Evolutionary conservation across 2,329 filamentous ascomycete species (phyloP).

Genomic region (Ramichloridium luteum): DNA sequence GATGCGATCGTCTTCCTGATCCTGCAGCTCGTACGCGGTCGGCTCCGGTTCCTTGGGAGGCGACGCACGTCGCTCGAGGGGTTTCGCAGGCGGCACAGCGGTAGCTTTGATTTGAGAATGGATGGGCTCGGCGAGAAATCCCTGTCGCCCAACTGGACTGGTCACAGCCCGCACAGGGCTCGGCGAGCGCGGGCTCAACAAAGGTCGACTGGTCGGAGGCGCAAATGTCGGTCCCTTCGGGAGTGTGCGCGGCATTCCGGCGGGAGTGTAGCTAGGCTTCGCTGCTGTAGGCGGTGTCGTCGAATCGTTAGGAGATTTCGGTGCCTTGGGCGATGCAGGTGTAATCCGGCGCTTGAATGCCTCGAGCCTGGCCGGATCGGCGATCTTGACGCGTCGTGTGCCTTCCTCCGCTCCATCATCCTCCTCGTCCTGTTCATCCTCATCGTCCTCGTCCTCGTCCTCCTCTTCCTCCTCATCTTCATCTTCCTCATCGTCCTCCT

Average conservation of each 20-base stretch:
- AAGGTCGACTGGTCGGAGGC: constrained; percentile 28
- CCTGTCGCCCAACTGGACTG: constrained; percentile 26
- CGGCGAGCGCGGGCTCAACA: constrained; percentile 52
- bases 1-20: constrained; percentile 59
- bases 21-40: constrained; percentile 40
- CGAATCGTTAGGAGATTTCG: constrained; percentile 5
- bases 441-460: constrained; percentile 18
- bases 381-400: constrained; percentile 28
- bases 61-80: constrained; percentile 20
- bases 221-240: constrained; percentile 42
- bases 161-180: constrained; percentile 54
- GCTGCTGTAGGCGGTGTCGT: constrained; percentile 7
- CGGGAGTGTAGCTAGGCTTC: constrained; percentile 24
- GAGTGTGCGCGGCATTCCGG: constrained; percentile 16
- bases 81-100: constrained; percentile 22
- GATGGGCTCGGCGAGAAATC: constrained; percentile 6
- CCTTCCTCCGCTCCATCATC: constrained; percentile 26
- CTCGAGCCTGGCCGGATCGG: constrained; percentile 13
- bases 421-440: constrained; percentile 26
- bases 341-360: constrained; percentile 17
- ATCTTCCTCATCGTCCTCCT: constrained; percentile 24
- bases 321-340: constrained; percentile 14
- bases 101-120: constrained; percentile 20
- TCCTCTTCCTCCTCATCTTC: constrained; percentile 15
- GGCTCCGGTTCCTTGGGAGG: constrained; percentile 27